Evolutionary conservation across 176 grass and related monocot genomes (phyloP).

Genomic region (Oryza meridionalis): DNA sequence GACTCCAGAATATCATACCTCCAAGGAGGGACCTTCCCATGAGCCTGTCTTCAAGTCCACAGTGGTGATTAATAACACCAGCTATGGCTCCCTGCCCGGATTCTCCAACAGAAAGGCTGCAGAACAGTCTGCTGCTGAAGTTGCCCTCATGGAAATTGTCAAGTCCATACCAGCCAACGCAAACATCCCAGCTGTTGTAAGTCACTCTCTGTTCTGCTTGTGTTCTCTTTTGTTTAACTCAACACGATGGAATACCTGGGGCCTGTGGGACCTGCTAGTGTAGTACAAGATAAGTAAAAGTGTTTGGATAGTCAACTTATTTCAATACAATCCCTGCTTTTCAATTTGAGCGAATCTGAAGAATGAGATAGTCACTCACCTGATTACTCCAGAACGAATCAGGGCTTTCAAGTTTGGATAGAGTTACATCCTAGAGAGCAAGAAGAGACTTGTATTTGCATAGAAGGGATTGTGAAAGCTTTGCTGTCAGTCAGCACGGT

Average conservation of each 20-base stretch:
- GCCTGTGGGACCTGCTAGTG: neutral
- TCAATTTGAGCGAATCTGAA: neutral
- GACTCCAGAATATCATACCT: too few species aligned
- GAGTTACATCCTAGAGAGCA: neutral
- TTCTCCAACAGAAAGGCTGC: constrained; percentile 87
- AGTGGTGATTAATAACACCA: constrained; percentile 63
- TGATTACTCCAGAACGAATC: neutral
- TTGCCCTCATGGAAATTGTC: constrained; percentile 68
- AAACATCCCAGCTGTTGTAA: constrained; percentile 50
- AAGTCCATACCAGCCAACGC: constrained; percentile 38
- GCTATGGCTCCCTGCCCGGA: constrained; percentile 76
- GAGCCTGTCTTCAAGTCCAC: too few species aligned
- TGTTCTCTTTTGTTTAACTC: neutral
- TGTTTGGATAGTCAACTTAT: neutral
- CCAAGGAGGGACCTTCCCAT: too few species aligned
- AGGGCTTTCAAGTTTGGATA: neutral
- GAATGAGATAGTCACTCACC: neutral
- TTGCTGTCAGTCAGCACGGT: neutral
- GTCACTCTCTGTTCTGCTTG: neutral
- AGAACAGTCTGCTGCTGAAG: constrained; percentile 85
- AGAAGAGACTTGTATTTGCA: neutral
- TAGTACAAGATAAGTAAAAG: neutral
- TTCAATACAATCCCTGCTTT: neutral
- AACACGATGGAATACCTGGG: neutral
- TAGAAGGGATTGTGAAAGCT: neutral